These are phyloP conservation scores for Clarireedia homoeocarpa DNA, from an alignment of 2,329 filamentous ascomycete genomes.

Conservation along the genomic window DNA sequence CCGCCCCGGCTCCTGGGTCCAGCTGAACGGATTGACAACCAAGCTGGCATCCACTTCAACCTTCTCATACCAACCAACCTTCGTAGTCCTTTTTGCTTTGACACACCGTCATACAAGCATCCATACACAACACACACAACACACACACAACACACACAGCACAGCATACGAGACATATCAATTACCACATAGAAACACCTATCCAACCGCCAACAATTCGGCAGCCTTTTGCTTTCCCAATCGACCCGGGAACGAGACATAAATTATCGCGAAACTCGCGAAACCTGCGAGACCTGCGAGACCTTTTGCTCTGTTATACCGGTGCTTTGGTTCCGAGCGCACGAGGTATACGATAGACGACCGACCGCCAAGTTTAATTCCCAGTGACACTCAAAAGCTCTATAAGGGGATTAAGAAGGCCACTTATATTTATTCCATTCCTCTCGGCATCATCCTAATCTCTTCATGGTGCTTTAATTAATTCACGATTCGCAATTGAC, in stretches of 20 bases:
- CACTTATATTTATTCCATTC: background rate
- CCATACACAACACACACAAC: background rate
- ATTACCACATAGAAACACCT: background rate
- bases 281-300: background rate
- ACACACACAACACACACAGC: background rate
- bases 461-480: background rate
- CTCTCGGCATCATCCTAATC: background rate
- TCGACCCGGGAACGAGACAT: background rate
- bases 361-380: constrained; percentile 7
- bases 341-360: background rate
- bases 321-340: constrained; percentile 9
- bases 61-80: background rate
- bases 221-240: background rate
- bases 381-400: background rate
- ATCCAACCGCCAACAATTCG: background rate
- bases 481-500: background rate
- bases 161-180: background rate
- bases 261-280: constrained; percentile 1
- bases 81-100: background rate
- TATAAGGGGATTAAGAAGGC: constrained; percentile 4
- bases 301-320: background rate
- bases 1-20: background rate
- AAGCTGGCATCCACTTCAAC: background rate
- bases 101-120: background rate
- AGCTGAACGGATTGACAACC: background rate